A percentile compares a stretch with the other conserved stretches of the same genome.
Conservation (phyloP, 495 filamentous ascomycete species). For the Lichina pygmaea region DNA sequence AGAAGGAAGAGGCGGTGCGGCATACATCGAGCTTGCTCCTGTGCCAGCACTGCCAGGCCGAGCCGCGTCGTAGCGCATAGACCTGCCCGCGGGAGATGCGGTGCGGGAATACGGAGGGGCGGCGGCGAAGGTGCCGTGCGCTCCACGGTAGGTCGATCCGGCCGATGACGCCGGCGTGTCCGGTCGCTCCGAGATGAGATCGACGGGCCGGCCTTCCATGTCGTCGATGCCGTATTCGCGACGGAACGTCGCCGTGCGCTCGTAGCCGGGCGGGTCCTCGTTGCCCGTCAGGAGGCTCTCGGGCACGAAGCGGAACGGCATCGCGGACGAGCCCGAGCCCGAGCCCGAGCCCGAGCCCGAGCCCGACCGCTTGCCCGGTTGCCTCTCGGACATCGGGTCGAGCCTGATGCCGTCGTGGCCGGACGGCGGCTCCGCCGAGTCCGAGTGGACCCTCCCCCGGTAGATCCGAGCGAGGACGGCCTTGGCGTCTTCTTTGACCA, state of each 20-base stretch:
- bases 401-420: slow-evolving; percentile 33
- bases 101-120: background rate
- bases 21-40: background rate
- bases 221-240: background rate
- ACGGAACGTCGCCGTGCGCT: background rate
- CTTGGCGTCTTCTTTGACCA: slow-evolving; percentile 80
- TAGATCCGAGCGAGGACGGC: slow-evolving; percentile 61
- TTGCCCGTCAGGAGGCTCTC: background rate
- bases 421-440: slow-evolving; percentile 15
- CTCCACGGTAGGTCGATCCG: background rate
- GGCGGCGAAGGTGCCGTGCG: background rate
- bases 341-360: background rate
- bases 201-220: background rate
- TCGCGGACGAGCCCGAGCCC: background rate
- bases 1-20: background rate
- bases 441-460: slow-evolving; percentile 34
- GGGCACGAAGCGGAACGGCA: background rate
- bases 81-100: background rate
- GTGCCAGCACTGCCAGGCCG: background rate
- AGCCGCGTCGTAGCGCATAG: background rate
- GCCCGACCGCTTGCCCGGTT: slow-evolving; percentile 40
- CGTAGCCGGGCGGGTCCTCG: background rate
- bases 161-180: background rate
- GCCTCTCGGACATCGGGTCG: slow-evolving; percentile 50
- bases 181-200: background rate